phyloP scores from a whole-genome alignment of 306 rosid species.

The Gillenia trifoliata region DNA sequence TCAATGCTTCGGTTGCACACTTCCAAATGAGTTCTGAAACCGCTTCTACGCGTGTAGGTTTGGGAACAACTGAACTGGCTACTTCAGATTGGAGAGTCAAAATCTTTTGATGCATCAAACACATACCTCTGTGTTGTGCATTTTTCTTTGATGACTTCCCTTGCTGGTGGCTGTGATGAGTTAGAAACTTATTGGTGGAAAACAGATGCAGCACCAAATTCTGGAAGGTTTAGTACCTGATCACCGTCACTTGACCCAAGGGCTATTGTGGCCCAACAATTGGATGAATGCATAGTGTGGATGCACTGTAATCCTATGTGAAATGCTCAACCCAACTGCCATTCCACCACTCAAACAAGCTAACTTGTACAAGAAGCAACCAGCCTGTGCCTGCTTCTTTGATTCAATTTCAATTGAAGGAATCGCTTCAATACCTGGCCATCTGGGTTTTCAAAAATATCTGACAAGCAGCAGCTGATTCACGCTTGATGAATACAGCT shows the following conservation, averaged over 20 bases:
- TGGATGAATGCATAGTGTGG: neutral
- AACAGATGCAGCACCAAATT: neutral
- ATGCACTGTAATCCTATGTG: neutral
- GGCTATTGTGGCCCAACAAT: neutral
- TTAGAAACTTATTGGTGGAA: neutral
- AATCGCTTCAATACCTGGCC: constrained; percentile 4
- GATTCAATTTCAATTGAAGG: constrained; percentile 11
- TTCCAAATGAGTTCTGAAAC: constrained; percentile 37
- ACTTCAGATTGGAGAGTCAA: constrained; percentile 28
- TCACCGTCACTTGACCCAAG: neutral
- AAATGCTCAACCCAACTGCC: neutral
- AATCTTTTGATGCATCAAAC: constrained; percentile 28
- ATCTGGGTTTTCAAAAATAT: constrained; percentile 20
- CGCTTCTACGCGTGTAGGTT: constrained; percentile 37
- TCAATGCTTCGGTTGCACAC: constrained; percentile 12
- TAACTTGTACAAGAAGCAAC: constrained; percentile 35
- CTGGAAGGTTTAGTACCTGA: neutral
- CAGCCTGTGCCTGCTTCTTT: constrained; percentile 6
- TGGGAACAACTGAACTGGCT: neutral
- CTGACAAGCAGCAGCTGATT: constrained; percentile 15
- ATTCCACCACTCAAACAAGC: neutral
- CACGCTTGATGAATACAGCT: constrained; percentile 19
- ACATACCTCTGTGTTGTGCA: constrained; percentile 17
- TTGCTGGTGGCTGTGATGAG: neutral
- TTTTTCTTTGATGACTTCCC: constrained; percentile 11